Percentiles rank a stretch among this genome's conserved stretches.
phyloP scores from a whole-genome alignment of 2,329 filamentous ascomycete genomes.

The Cytospora chrysosperma region DNA sequence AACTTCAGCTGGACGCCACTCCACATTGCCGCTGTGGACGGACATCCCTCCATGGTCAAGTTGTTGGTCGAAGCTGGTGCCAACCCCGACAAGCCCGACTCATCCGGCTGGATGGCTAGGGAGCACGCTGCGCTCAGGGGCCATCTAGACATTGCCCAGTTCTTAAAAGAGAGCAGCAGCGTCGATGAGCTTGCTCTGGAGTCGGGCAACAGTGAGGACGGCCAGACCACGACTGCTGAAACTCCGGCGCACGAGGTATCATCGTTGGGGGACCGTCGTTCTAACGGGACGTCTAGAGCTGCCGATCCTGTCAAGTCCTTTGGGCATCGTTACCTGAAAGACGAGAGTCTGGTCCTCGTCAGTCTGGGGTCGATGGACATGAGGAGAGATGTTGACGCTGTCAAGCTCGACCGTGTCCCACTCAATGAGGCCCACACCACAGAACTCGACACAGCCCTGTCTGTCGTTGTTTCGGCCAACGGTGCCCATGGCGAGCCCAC shows the following conservation, averaged over 20 bases:
- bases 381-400: constrained; percentile 75
- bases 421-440: constrained; percentile 86
- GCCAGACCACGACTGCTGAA: constrained; percentile 27
- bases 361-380: constrained; percentile 95
- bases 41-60: constrained; percentile 71
- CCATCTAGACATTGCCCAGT: constrained; percentile 75
- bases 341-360: constrained; percentile 86
- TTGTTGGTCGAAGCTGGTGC: constrained; percentile 77
- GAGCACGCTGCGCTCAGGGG: constrained; percentile 91
- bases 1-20: constrained; percentile 94
- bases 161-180: constrained; percentile 55
- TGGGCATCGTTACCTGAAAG: constrained; percentile 88
- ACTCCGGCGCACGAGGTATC: constrained; percentile 51
- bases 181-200: constrained; percentile 27
- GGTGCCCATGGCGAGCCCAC: constrained; percentile 85
- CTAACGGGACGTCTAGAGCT: constrained; percentile 50
- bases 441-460: constrained; percentile 90
- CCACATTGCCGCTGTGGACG: constrained; percentile 89
- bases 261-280: constrained; percentile 61
- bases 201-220: constrained; percentile 16
- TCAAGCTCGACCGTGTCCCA: constrained; percentile 85
- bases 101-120: constrained; percentile 89
- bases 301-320: constrained; percentile 89
- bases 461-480: constrained; percentile 82
- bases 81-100: constrained; percentile 71